phyloP scores from a whole-genome alignment of 495 filamentous ascomycete species.

The Lasiosphaeria ovina region DNA sequence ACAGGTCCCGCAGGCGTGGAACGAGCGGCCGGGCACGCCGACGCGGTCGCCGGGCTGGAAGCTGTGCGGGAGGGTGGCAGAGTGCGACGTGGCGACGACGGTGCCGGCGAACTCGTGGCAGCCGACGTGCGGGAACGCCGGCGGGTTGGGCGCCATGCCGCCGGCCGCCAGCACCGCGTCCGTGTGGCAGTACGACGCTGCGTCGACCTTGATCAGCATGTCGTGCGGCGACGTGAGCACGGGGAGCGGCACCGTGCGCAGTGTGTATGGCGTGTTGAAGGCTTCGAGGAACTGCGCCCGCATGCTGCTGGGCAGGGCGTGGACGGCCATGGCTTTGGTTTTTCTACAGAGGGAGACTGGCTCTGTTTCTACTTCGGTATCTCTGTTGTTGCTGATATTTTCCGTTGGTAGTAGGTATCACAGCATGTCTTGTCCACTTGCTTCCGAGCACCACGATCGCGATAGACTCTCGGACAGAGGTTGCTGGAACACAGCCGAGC shows the following conservation, averaged over 20 bases:
- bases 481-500: too few species aligned
- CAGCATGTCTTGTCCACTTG: too few species aligned
- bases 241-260: constrained; percentile 28
- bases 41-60: constrained; percentile 28
- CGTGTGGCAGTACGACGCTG: constrained; percentile 42
- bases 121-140: constrained; percentile 26
- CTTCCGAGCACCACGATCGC: too few species aligned
- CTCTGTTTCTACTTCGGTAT: neutral
- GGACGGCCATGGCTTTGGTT: neutral
- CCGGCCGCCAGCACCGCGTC: constrained; percentile 36
- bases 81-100: constrained; percentile 18
- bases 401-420: too few species aligned
- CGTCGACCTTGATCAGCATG: constrained; percentile 36
- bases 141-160: constrained; percentile 30
- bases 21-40: constrained; percentile 38
- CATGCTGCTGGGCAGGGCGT: constrained; percentile 28
- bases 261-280: constrained; percentile 35
- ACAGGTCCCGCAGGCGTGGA: constrained; percentile 39
- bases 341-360: neutral
- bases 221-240: constrained; percentile 22
- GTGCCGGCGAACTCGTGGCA: constrained; percentile 33
- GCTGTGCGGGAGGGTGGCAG: constrained; percentile 1
- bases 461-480: too few species aligned
- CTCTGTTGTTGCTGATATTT: neutral
- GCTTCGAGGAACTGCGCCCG: constrained; percentile 36